Percentiles rank a stretch among this genome's conserved stretches.
These are phyloP conservation scores for Paraconiothyrium sp. DNA, from an alignment of 2,329 filamentous ascomycete genomes.

Conservation along the genomic window DNA sequence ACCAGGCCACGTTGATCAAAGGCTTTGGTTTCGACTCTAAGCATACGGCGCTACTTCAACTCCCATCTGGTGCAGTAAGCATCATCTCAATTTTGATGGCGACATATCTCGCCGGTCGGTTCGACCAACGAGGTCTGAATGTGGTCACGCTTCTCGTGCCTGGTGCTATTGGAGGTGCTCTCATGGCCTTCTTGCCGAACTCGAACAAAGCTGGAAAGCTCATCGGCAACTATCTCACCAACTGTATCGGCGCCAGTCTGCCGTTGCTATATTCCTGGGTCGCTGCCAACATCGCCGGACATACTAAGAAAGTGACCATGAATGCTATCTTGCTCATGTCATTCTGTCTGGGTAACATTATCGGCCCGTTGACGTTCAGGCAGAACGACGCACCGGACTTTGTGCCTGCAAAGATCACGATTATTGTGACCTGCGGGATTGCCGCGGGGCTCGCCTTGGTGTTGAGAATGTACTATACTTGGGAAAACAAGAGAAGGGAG, in stretches of 20 bases:
- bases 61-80: constrained; percentile 36
- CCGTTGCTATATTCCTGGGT: constrained; percentile 52
- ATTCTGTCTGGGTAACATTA: constrained; percentile 54
- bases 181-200: constrained; percentile 34
- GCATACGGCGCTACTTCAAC: constrained; percentile 40
- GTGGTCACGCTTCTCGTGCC: constrained; percentile 29
- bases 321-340: constrained; percentile 57
- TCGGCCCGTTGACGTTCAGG: constrained; percentile 54
- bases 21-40: constrained; percentile 51
- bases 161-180: constrained; percentile 30
- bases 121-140: constrained; percentile 34
- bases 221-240: constrained; percentile 58
- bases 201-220: constrained; percentile 31
- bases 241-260: constrained; percentile 46
- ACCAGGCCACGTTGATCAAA: constrained; percentile 36
- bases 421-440: constrained; percentile 32
- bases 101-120: constrained; percentile 35
- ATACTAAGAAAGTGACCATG: constrained; percentile 65
- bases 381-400: constrained; percentile 47
- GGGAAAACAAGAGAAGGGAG: constrained; percentile 46
- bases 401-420: constrained; percentile 57
- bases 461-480: constrained; percentile 36
- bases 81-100: constrained; percentile 34
- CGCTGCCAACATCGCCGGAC: constrained; percentile 56
- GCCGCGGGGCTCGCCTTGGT: constrained; percentile 54